Base-by-base conservation (phyloP, 257 asterid species). In the Echites panduratus region DNA sequence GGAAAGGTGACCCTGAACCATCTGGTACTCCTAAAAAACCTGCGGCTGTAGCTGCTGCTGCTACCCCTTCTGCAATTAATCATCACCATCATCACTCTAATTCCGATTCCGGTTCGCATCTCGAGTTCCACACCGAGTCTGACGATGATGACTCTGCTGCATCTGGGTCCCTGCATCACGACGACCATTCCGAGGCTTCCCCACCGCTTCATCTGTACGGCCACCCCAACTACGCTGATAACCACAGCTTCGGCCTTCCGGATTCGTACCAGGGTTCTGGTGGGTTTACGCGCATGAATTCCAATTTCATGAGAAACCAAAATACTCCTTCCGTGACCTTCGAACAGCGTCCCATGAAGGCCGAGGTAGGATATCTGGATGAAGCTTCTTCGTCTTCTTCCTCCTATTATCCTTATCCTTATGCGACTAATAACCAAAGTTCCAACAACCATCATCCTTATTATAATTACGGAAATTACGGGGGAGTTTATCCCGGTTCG, bases 31-130 rank as follows among this genome's bases (percentile, higher is more conserved):
- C 68, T 9, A 17, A 35, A 63, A 63, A 63, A 38, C 66, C 40
- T 4, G 19, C 66, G 4, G 80, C 64, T 52, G 24, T 19, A 52
- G 58, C 58, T 52, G 58, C 73, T 22, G 35, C 58, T 52, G 58
- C 73, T 22, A 24, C 80, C 65, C 4, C 85, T 82, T 58, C 86
- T 80, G 73, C 67, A 43, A 45, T 49, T 38, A 50, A 38, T 77
- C 83, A 81, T 38, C 70, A 49, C 7, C 87, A 76, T 38, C 87
- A 87, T 50, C 45, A 41, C 72, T 73, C 84, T 68, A 79, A 68
- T 73, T 94, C 99, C 16, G 83, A 85, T 70, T 87, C 96, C 73
- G 96, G 91, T 59, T 92, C 99, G 41, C 99, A 92, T 77, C 89
- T 92, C 32, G 84, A 86, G 81, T 86, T 89, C 72, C 93, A 82